A percentile compares a stretch with the other conserved stretches of the same genome.
These are phyloP conservation scores for Cryptococcus neoformans DNA, from an alignment of 1,284 basidiomycete genomes.

Conservation along the genomic window DNA sequence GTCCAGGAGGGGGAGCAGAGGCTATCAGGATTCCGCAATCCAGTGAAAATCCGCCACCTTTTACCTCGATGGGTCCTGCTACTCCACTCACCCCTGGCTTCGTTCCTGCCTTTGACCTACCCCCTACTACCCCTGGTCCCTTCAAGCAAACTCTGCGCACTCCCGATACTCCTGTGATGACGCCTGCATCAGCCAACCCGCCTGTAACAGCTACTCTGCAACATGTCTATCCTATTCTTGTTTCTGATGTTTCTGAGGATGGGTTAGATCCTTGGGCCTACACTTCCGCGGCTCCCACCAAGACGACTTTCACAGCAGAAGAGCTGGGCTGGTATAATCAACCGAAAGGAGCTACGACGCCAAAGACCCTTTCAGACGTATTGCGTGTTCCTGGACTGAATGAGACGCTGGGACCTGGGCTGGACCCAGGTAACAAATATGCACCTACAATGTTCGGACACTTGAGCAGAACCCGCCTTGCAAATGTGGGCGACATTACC, in stretches of 20 bases:
- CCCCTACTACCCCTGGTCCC: conserved; percentile 1
- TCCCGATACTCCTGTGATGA: not conserved
- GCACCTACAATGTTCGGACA: conserved; percentile 10
- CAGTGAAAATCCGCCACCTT: not conserved
- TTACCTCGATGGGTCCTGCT: not conserved
- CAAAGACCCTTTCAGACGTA: conserved; percentile 5
- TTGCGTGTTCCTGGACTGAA: conserved; percentile 4
- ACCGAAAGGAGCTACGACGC: not conserved
- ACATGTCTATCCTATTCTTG: not conserved
- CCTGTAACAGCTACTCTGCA: not conserved
- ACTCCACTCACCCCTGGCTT: not conserved
- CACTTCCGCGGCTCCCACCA: conserved; percentile 8
- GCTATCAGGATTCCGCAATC: not conserved
- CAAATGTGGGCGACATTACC: not conserved
- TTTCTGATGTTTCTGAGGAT: not conserved
- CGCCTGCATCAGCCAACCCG: not conserved
- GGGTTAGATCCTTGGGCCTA: conserved; percentile 4
- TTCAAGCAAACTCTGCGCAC: not conserved
- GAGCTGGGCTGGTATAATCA: not conserved
- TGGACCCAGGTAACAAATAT: conserved; percentile 5
- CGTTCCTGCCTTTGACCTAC: not conserved
- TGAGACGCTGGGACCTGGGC: conserved; percentile 2
- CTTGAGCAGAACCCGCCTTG: not conserved
- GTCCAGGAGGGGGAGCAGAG: not conserved
- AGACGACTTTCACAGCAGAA: conserved; percentile 2